phyloP scores from a whole-genome alignment of 805 yeast genomes.

The Metschnikowia borealis region DNA sequence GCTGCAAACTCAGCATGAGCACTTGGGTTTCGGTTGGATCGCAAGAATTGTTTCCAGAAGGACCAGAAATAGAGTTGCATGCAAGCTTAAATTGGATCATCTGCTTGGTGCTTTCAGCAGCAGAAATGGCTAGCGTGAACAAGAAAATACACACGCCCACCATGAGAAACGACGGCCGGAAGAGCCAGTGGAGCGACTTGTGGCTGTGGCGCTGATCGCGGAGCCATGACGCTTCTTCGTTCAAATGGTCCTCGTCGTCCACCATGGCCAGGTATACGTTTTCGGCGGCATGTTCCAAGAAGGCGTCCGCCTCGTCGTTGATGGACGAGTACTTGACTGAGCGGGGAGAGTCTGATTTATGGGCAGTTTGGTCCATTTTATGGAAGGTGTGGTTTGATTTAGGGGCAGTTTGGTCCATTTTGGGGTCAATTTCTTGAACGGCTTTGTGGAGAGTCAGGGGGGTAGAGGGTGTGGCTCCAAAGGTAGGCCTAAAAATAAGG shows the following conservation, averaged over 20 bases:
- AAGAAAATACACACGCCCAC: slow-evolving; percentile 42
- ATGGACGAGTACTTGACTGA: slow-evolving; percentile 7
- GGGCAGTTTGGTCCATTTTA: background rate
- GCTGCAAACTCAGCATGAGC: slow-evolving; percentile 46
- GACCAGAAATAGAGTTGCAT: slow-evolving; percentile 21
- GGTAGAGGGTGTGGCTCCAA: too few species aligned
- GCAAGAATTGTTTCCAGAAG: slow-evolving; percentile 18
- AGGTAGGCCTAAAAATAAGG: too few species aligned
- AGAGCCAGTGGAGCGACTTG: slow-evolving; percentile 46
- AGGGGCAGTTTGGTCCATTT: too few species aligned
- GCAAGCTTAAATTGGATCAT: slow-evolving; percentile 29
- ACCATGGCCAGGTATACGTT: slow-evolving; percentile 41
- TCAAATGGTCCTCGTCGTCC: slow-evolving; percentile 29
- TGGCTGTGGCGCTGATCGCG: slow-evolving; percentile 46
- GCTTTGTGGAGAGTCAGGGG: too few species aligned
- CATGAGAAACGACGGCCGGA: slow-evolving; percentile 54
- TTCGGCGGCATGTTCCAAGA: slow-evolving; percentile 28
- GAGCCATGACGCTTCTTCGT: slow-evolving; percentile 45
- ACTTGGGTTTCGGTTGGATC: slow-evolving; percentile 34
- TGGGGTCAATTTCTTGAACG: background rate
- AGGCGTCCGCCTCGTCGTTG: slow-evolving; percentile 10
- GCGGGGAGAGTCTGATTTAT: too few species aligned
- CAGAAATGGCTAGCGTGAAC: slow-evolving; percentile 38
- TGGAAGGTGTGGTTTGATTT: too few species aligned
- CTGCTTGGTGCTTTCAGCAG: slow-evolving; percentile 40